These are phyloP conservation scores for Furcasterigmium furcatum DNA, from an alignment of 2,329 filamentous ascomycete species.

Conservation along the genomic window DNA sequence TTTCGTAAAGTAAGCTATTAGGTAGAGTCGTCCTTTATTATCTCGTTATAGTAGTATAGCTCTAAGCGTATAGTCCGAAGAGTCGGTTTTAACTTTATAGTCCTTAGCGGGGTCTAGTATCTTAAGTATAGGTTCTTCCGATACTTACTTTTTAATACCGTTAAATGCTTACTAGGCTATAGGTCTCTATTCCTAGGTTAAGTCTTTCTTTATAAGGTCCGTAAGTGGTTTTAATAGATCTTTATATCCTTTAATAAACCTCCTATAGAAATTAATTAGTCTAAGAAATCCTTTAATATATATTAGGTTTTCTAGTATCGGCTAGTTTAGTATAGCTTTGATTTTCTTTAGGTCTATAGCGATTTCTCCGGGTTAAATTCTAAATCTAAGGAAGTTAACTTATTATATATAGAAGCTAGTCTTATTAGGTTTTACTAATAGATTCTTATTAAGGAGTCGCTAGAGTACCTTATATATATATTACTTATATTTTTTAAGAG, in stretches of 20 bases:
- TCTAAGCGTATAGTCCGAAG: too few species aligned
- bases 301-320: not conserved
- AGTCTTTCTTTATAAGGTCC: not conserved
- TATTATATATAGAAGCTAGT: too few species aligned
- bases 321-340: not conserved
- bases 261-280: too few species aligned
- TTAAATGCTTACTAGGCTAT: too few species aligned
- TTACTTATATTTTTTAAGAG: not conserved
- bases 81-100: too few species aligned
- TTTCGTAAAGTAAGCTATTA: not conserved
- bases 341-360: not conserved
- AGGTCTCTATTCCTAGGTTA: too few species aligned
- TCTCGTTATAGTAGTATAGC: not conserved
- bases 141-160: too few species aligned
- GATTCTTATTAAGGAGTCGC: not conserved
- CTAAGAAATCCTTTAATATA: not conserved
- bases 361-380: not conserved
- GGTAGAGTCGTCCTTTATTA: constrained; percentile 1
- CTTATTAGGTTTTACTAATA: too few species aligned
- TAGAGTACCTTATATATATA: not conserved
- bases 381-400: too few species aligned
- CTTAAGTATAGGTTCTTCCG: too few species aligned
- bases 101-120: too few species aligned
- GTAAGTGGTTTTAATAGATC: not conserved
- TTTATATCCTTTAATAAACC: not conserved